Base-by-base conservation (phyloP, 169 alveolate genomes). In the Fabrea salina region DNA sequence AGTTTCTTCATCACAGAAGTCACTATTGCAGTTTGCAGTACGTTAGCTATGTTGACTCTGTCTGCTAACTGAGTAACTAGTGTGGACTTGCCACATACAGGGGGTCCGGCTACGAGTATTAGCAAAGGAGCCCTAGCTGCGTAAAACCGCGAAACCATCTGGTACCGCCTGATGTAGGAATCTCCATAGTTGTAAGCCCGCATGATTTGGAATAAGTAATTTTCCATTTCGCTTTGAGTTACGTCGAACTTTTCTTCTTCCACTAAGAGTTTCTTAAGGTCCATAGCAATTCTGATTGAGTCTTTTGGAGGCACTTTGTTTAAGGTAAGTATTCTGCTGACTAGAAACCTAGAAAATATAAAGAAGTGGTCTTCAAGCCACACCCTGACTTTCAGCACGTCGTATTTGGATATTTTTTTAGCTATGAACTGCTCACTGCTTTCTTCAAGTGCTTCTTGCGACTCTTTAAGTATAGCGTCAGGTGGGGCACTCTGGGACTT, bases 371-470 rank as follows among this genome's bases (percentile, higher is more conserved):
- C 94, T 64, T 88, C 82, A n/a, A 84, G 49, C 37, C 75, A 50
- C 2, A 88, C 91, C 61, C 84, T 82, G 5, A 88, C 86, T 71
- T 88, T 88, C 30, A 88, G 86, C n/a, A 84, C 74, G 81, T 88
- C 94, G 56, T 64, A 64, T 5, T 64, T 64, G 1, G 76, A 64
- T 13, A 58, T 58, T 58, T 58, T 58, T 32, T 58, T 58, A 22
- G 71, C 35, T 11, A 58, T 22, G 11, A 58, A 22, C 33, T 58
- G 47, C 4, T 58, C 47, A 11, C n/a, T 19, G 25, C 27, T 30
- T 58, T 58, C 71, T 4, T 37, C 33, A 4, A 58, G 71, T 37
- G 71, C 71, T 58, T 22, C 71, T 58, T 22, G 35, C 7, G 35
- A 27, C 27, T 58, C 71, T 58, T 58, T 27, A 4, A 58, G 71